Base-by-base conservation (phyloP, 495 filamentous ascomycete species). In the Parathielavia appendiculata region DNA sequence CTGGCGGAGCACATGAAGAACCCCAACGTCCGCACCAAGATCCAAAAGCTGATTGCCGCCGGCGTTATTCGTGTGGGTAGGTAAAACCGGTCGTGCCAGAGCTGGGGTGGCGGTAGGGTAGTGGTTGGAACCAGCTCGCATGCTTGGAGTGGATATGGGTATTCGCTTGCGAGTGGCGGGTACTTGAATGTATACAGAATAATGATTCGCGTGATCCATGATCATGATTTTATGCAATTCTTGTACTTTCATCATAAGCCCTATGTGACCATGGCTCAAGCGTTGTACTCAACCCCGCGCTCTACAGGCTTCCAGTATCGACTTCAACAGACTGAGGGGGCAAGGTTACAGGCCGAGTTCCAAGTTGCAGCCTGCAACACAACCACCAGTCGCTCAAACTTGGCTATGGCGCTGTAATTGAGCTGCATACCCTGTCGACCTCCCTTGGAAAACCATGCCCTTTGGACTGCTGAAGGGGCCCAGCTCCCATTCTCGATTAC, bases 1-100 rank as follows among this genome's bases (percentile, higher is more conserved):
- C 78, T 99, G 64, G 86, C 91, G 63, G 92, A 97, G 66, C 93
- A 99, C 75, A 96, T 97, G 90, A 89, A 86, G 79, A 97, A 96
- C 76, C 78, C 87, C 9, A 80, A 78, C 60, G 88, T 97, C 60
- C 80, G 84, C 54, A 81, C 79, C 59, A 92, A 95, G 79, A 88
- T 98, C 55, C 89, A 92, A 78, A 95, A 96, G 71, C 75, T 97
- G 64, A 85, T 95, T 55, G 89, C 90, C 23, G 91, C 91, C 36
- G 93, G 93, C 63, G 91, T 97, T 23, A 97, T 97, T 66, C 81
- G 90, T 43, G 76, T 93, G 63, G 90, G 91, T 47, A 63, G 77
- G 68, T 79, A 69, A 77, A 51, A 6, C 13, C 12, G 26, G 43
- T 8, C 14, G 23, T n/a, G 22, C n/a, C 19, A 39, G 17, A 41